phyloP scores from a whole-genome alignment of 306 rosid genomes.

The Nissolia schottii region DNA sequence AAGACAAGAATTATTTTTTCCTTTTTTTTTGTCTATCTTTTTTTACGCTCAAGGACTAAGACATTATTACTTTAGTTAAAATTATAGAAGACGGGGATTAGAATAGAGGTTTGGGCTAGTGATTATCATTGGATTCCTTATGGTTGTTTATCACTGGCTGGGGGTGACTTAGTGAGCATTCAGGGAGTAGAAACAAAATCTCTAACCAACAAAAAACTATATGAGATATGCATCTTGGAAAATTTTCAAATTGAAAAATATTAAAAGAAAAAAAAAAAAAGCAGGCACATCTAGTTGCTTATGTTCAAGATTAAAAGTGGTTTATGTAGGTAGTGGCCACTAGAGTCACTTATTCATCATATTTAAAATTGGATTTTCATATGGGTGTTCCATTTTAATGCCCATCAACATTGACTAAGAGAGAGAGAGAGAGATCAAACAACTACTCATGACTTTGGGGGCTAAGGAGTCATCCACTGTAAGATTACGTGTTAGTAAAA shows the following conservation, averaged over 20 bases:
- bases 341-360: constrained; percentile 45
- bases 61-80: constrained; percentile 21
- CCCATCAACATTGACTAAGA: constrained; percentile 51
- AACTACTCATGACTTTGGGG: constrained; percentile 62
- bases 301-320: constrained; percentile 3
- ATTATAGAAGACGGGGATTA: background rate
- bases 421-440: constrained; percentile 40
- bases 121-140: constrained; percentile 54
- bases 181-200: constrained; percentile 6
- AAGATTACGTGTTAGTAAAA: constrained; percentile 67
- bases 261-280: background rate
- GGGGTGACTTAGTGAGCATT: constrained; percentile 9
- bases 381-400: constrained; percentile 49
- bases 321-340: constrained; percentile 63
- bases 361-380: constrained; percentile 42
- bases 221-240: background rate
- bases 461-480: constrained; percentile 50
- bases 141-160: constrained; percentile 24
- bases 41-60: constrained; percentile 16
- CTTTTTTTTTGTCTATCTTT: background rate
- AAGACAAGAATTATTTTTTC: constrained; percentile 26
- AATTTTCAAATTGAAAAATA: background rate
- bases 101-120: background rate
- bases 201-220: background rate
- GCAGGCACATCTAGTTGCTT: background rate